Evolutionary conservation across 2,329 filamentous ascomycete species (phyloP).

Genomic region (Pseudomassariella vexata): DNA sequence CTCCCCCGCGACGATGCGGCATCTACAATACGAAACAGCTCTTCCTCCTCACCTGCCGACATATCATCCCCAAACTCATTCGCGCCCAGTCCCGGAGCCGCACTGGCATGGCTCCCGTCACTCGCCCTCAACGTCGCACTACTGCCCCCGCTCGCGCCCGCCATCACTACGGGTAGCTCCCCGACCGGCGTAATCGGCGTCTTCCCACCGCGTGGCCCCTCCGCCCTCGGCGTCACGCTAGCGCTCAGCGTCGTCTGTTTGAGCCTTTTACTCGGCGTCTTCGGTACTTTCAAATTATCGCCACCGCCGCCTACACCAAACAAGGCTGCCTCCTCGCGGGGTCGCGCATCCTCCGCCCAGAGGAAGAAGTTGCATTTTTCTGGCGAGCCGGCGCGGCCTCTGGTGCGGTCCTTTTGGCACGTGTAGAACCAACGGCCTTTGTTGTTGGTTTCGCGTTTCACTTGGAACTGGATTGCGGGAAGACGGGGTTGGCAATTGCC

Average conservation of each 20-base stretch:
- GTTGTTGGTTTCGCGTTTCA: conserved; percentile 43
- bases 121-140: too few species aligned
- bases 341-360: conserved; percentile 47
- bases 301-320: too few species aligned
- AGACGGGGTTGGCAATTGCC: conserved; percentile 46
- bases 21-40: neutral
- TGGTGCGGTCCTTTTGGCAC: conserved; percentile 39
- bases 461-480: conserved; percentile 41
- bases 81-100: too few species aligned
- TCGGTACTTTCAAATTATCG: conserved; percentile 37
- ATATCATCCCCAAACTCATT: conserved; percentile 8
- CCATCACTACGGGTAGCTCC: too few species aligned
- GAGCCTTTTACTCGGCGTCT: conserved; percentile 21
- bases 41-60: conserved; percentile 9
- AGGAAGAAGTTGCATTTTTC: conserved; percentile 49
- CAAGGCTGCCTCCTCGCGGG: conserved; percentile 37
- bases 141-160: conserved; percentile 5
- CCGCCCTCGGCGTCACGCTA: conserved; percentile 17
- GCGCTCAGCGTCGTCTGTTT: conserved; percentile 22
- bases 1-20: neutral
- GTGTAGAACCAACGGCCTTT: conserved; percentile 47
- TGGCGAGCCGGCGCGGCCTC: conserved; percentile 18
- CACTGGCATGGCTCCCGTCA: too few species aligned
- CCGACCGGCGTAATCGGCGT: conserved; percentile 11
- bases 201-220: conserved; percentile 9